These are phyloP conservation scores for Microbotryomycetes sp. DNA, from an alignment of 1,284 basidiomycete species.

Conservation along the genomic window DNA sequence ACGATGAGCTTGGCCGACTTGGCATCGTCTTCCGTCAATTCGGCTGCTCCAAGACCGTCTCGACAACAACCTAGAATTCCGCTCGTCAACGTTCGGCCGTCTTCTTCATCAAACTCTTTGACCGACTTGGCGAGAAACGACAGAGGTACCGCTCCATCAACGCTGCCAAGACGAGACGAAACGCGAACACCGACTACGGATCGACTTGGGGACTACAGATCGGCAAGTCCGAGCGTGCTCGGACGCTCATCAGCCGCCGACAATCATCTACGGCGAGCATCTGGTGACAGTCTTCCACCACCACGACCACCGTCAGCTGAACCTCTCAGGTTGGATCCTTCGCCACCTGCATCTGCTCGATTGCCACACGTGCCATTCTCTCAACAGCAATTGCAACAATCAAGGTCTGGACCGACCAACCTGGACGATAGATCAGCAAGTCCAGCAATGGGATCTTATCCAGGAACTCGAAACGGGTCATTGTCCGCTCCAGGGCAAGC, in stretches of 20 bases:
- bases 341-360: background rate
- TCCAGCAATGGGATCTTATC: slow-evolving; percentile 7
- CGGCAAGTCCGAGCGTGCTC: background rate
- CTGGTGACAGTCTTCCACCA: background rate
- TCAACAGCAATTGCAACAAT: too few species aligned
- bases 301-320: slow-evolving; percentile 3
- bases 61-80: background rate
- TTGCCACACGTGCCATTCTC: background rate
- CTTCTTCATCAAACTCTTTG: background rate
- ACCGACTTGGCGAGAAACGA: too few species aligned
- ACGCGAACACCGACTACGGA: background rate
- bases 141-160: background rate
- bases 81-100: background rate
- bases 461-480: background rate
- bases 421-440: background rate
- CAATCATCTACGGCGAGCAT: background rate
- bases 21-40: background rate
- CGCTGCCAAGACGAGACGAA: background rate
- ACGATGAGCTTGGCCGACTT: background rate
- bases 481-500: too few species aligned
- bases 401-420: background rate
- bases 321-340: background rate
- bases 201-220: too few species aligned
- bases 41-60: background rate
- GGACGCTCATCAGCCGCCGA: background rate